phyloP scores from a whole-genome alignment of 768 basidiomycete genomes.

The Auricularia cornea region DNA sequence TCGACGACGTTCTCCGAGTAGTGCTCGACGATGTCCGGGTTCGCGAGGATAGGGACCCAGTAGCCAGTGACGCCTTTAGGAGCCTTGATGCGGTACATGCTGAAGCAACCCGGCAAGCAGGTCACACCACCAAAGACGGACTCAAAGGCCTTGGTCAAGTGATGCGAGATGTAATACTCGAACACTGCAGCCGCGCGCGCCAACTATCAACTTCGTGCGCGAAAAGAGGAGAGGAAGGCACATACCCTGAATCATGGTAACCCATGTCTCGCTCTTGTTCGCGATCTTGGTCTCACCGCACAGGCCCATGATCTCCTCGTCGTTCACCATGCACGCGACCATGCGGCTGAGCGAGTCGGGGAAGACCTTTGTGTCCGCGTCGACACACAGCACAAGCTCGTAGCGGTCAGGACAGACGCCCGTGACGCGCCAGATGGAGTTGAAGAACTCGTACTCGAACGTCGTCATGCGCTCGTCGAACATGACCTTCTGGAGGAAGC shows the following conservation, averaged over 20 bases:
- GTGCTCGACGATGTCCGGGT: conserved; percentile 97
- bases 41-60: conserved; percentile 98
- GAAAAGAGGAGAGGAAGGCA: not conserved
- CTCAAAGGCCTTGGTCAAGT: conserved; percentile 98
- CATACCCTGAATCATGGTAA: conserved; percentile 98
- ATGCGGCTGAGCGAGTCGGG: conserved; percentile 95
- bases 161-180: conserved; percentile 99
- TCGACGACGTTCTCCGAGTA: conserved; percentile 99
- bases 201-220: not conserved
- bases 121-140: conserved; percentile 99
- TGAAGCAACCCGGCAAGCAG: conserved; percentile 98
- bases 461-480: conserved; percentile 99
- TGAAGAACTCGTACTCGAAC: conserved; percentile 99
- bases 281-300: conserved; percentile 99
- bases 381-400: conserved; percentile 91
- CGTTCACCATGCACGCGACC: conserved; percentile 94
- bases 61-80: conserved; percentile 94
- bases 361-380: conserved; percentile 98
- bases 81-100: conserved; percentile 99
- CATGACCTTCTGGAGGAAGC: conserved; percentile 98
- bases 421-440: conserved; percentile 90
- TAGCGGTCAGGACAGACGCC: conserved; percentile 95
- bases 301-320: conserved; percentile 96
- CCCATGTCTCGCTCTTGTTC: conserved; percentile 97
- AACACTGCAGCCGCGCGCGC: conserved; percentile 54